Evolutionary conservation across 345 rosid genomes (phyloP), one percentile per base, ranked within the genome.

Genomic region (Brassica carinata): DNA sequence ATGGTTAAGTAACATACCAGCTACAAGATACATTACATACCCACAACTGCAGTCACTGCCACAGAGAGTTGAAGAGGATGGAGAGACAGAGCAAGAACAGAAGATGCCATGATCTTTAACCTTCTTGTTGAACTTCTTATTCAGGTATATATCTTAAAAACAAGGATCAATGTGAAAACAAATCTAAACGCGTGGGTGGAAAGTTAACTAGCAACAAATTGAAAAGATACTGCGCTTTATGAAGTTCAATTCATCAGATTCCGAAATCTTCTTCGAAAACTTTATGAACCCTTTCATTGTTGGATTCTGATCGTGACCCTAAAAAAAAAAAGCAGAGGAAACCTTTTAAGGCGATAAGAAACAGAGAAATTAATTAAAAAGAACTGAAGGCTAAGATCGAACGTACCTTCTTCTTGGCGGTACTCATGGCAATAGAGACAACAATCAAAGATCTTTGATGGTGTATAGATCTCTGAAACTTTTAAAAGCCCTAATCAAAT

Each of bases 71-170:
- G 97, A 83, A 77, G 97, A 90, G 82, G 83, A 91, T 3, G 89
- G 48, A 57, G 64, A 63, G 3, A 15, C 53, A 36, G 85, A 85
- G 82, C 99, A 96, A 77, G 98, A 87, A 77, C 99, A 96, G 86
- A 96, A 96, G 70, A 96, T 96, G 61, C 99, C 99, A 82, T 96
- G 94, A 84, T 93, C 98, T 36, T 93, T 92, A 67, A 89, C 88
- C 57, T 86, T 91, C 84, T 85, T 89, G 64, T 87, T 96, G 23
- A 87, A 74, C 88, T 63, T 89, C 90, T 92, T 91, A 0, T 86
- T 75, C 63, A 89, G 83, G 85, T 96, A 96, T 80, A 92, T 85
- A 77, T 94, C 99, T 94, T 72, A 15, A 64, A 84, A 63, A 58
- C 8, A 67, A 40, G 3, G 81, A 76, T 79, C 85, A 85, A 11